These are phyloP conservation scores for Termitomyces bulborhizus DNA, from an alignment of 768 basidiomycete species.

Conservation along the genomic window DNA sequence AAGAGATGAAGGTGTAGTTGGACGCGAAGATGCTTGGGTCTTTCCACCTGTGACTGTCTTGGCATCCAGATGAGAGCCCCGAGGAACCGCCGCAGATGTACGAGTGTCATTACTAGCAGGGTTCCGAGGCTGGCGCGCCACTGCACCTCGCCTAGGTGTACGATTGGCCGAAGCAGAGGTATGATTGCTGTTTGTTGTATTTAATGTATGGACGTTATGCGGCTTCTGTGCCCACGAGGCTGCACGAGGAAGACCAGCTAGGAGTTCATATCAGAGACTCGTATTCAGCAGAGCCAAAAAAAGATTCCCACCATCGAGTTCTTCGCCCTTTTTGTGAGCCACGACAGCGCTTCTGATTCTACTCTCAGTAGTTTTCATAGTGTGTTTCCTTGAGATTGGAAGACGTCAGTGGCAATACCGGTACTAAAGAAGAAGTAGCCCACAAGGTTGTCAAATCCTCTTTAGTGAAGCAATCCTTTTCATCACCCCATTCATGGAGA, in stretches of 20 bases:
- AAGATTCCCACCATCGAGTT: conserved; percentile 39
- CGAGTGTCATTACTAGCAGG: conserved; percentile 27
- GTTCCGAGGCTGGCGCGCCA: conserved; percentile 43
- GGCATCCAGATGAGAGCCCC: conserved; percentile 33
- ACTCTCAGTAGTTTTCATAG: conserved; percentile 84
- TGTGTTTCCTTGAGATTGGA: conserved; percentile 64
- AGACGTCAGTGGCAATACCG: not conserved
- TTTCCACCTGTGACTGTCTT: conserved; percentile 30
- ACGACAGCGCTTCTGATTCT: conserved; percentile 42
- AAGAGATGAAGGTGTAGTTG: conserved; percentile 40
- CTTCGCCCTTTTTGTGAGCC: conserved; percentile 58
- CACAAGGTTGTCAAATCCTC: conserved; percentile 93
- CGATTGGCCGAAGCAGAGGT: conserved; percentile 24
- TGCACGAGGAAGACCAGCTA: conserved; percentile 57
- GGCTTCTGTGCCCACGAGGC: conserved; percentile 58
- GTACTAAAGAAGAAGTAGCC: conserved; percentile 16
- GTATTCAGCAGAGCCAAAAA: not conserved
- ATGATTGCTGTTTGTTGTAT: conserved; percentile 9
- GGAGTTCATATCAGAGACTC: conserved; percentile 9
- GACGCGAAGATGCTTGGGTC: conserved; percentile 51
- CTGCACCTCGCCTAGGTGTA: conserved; percentile 33
- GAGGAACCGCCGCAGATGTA: conserved; percentile 19
- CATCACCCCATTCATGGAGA: conserved; percentile 97
- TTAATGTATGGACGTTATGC: conserved; percentile 15
- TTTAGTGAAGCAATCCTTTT: conserved; percentile 96